Evolutionary conservation across 768 basidiomycete genomes (phyloP), one percentile per base, ranked within the genome.

Genomic region (Kwoniella dendrophila): DNA sequence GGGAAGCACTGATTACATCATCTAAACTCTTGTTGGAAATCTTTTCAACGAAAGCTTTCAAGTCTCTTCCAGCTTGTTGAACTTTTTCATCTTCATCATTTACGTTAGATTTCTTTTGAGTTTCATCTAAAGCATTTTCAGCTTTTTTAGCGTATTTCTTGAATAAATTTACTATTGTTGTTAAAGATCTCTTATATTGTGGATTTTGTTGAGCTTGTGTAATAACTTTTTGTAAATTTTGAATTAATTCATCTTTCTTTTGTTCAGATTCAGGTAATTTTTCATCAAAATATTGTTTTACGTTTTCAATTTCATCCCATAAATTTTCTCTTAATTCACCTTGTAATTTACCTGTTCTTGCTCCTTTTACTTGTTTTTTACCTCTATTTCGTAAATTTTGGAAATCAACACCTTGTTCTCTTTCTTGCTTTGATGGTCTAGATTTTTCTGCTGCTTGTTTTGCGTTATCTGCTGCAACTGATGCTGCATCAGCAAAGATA

Each of bases 61-160:
- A 60, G 59, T 80, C 79, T 2, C 63, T 50, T 34, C 78, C 73
- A 14, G 81, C 80, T 59, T 79, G 75, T 68, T 79, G 69, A 30
- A 79, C 74, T 40, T 77, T 72, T 44, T 77, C 71, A 54, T 81
- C 73, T 38, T 77, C 77, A 56, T 73, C 74, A 22, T 62, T 60
- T 43, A 77, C 57, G 20, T 78, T 66, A 41, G 70, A 64, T 63
- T 80, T 77, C 10, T 74, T 69, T 45, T 64, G 60, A 26, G 70
- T 70, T 63, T 77, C 74, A n/a, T 76, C 69, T 29, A 74, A 63
- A 29, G 79, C 75, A 18, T 74, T 70, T 55, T 74, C 63, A 2
- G 77, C 78, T 68, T 78, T 78, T 50, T 64, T 47, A 16, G 75
- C 76, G 71, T 81, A 81, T 70, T 81, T 81, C 70, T 80, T 80